Evolutionary conservation across 2,329 filamentous ascomycete species (phyloP).

Genomic region (Cordyceps fumosorosea): DNA sequence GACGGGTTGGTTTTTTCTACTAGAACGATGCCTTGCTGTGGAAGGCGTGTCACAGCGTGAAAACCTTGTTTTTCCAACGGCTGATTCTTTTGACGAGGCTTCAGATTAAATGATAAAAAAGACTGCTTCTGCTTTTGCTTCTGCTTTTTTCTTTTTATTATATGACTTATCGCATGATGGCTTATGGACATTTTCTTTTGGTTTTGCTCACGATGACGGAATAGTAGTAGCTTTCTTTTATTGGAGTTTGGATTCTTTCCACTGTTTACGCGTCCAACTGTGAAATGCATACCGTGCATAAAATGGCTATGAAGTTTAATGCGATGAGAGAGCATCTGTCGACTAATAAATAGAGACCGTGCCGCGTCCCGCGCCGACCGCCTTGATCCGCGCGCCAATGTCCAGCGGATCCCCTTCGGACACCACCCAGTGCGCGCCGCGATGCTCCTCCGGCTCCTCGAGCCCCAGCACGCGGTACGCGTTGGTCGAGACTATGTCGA

Average conservation of each 20-base stretch:
- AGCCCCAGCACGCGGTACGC: constrained; percentile 52
- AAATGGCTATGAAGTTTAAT: too few species aligned
- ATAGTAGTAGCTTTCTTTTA: not conserved
- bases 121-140: not conserved
- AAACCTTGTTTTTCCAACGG: not conserved
- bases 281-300: not conserved
- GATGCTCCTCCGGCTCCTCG: constrained; percentile 22
- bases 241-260: not conserved
- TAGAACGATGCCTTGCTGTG: not conserved
- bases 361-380: constrained; percentile 34
- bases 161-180: not conserved
- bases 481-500: constrained; percentile 51
- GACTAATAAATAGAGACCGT: constrained; percentile 30
- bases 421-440: constrained; percentile 49
- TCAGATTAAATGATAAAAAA: constrained; percentile 9
- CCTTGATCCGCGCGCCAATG: constrained; percentile 49
- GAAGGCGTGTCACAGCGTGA: too few species aligned
- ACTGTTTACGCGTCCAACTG: not conserved
- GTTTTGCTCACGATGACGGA: not conserved
- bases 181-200: not conserved
- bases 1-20: not conserved
- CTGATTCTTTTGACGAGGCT: not conserved
- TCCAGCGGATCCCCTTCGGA: constrained; percentile 58
- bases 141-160: not conserved
- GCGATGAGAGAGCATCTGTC: not conserved